Evolutionary conservation across 1,139 yeast genomes (phyloP).

Genomic region (Wickerhamiella infanticola): DNA sequence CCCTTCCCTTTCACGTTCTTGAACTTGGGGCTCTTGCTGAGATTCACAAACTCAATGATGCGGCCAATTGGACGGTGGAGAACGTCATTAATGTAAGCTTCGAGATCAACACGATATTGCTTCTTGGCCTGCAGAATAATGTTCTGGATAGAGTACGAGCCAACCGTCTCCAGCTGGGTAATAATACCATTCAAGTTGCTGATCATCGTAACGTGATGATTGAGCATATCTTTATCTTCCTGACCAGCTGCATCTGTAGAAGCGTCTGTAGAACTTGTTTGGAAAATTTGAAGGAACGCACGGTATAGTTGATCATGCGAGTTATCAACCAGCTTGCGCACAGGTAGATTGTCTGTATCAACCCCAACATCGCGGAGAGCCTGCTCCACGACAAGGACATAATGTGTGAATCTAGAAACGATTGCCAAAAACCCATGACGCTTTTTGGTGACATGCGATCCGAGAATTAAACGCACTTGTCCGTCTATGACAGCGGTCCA

Average conservation of each 20-base stretch:
- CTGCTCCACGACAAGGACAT: slow-evolving; percentile 9
- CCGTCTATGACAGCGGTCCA: slow-evolving; percentile 48
- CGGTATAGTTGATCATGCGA: slow-evolving; percentile 13
- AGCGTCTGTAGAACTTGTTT: slow-evolving; percentile 8
- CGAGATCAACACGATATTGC: slow-evolving; percentile 32
- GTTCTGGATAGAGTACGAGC: slow-evolving; percentile 16
- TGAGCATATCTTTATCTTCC: slow-evolving; percentile 41
- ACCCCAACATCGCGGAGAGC: slow-evolving; percentile 6
- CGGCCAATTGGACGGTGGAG: slow-evolving; percentile 49
- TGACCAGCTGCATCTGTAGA: slow-evolving; percentile 22
- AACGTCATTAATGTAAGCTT: slow-evolving; percentile 35
- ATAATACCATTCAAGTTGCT: slow-evolving; percentile 47
- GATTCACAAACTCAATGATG: slow-evolving; percentile 47
- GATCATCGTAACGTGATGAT: slow-evolving; percentile 43
- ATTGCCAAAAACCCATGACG: slow-evolving; percentile 28
- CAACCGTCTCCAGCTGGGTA: slow-evolving; percentile 32
- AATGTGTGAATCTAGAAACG: slow-evolving; percentile 12
- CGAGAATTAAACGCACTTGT: slow-evolving; percentile 40
- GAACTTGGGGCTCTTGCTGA: slow-evolving; percentile 39
- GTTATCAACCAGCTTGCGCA: slow-evolving; percentile 11
- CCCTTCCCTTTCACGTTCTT: slow-evolving; percentile 31
- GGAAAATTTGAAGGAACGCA: slow-evolving; percentile 14
- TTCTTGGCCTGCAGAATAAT: slow-evolving; percentile 23
- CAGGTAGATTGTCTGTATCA: slow-evolving; percentile 5
- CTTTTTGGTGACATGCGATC: slow-evolving; percentile 33